A percentile compares a stretch with the other conserved stretches of the same genome.
Evolutionary conservation across 164 flowering plant species (phyloP).

Genomic region (Tinospora cordifolia): DNA sequence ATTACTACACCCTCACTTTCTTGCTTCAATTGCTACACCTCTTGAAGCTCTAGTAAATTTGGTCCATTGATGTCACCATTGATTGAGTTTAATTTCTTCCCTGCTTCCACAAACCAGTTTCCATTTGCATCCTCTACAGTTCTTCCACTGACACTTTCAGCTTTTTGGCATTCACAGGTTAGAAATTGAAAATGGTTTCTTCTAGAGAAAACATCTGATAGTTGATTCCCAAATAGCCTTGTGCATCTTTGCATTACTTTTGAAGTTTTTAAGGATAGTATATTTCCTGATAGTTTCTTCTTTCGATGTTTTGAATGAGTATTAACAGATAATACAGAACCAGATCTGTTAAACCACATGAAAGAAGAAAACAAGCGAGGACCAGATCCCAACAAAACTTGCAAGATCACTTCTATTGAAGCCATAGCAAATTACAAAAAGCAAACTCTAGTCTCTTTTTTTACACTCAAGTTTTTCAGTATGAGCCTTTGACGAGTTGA

Average conservation of each 20-base stretch:
- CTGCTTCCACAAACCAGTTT: conserved; percentile 15
- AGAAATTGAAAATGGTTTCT: conserved; percentile 7
- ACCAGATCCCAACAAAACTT: conserved; percentile 25
- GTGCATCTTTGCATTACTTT: conserved; percentile 12
- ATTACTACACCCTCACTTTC: conserved; percentile 21
- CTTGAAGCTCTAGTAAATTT: conserved; percentile 19
- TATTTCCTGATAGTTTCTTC: conserved; percentile 6
- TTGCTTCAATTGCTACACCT: conserved; percentile 17
- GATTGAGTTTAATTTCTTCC: conserved; percentile 4
- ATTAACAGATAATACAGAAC: conserved; percentile 14
- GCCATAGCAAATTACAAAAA: conserved; percentile 36
- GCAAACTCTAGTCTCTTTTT: no score
- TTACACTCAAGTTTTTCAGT: not conserved
- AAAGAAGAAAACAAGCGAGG: conserved; percentile 17
- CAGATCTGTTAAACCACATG: conserved; percentile 15
- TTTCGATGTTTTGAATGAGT: conserved; percentile 11
- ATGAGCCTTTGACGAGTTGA: no score
- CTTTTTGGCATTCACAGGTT: conserved; percentile 36
- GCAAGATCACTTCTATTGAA: conserved; percentile 33
- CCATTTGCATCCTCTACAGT: conserved; percentile 29
- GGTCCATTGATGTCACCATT: conserved; percentile 19
- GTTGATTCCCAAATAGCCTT: conserved; percentile 10
- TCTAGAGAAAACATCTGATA: conserved; percentile 1
- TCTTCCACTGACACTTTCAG: conserved; percentile 33
- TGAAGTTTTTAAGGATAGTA: conserved; percentile 9